phyloP scores from a whole-genome alignment of 1,284 basidiomycete genomes.

The Pseudozyma pruni region DNA sequence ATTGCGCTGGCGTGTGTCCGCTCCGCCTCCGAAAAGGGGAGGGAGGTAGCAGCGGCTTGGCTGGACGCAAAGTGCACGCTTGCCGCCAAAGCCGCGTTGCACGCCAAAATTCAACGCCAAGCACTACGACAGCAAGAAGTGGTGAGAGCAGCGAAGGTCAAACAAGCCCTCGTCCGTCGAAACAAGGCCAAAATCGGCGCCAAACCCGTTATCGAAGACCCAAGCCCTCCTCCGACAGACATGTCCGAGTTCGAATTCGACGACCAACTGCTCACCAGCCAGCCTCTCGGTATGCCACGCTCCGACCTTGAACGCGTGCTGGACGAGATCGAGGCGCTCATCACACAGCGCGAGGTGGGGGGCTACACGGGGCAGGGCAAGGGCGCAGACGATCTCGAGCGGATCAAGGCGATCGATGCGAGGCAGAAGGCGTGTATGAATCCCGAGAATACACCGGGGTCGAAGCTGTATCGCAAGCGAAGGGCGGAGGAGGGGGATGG shows the following conservation, averaged over 20 bases:
- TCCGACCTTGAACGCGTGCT: slow-evolving; percentile 77
- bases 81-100: slow-evolving; percentile 4
- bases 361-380: slow-evolving; percentile 32
- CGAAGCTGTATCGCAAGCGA: slow-evolving; percentile 15
- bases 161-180: slow-evolving; percentile 18
- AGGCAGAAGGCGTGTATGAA: slow-evolving; percentile 45
- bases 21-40: slow-evolving; percentile 7
- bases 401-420: slow-evolving; percentile 52
- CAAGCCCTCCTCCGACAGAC: slow-evolving; percentile 4
- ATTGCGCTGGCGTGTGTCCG: slow-evolving; percentile 85
- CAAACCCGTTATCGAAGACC: slow-evolving; percentile 35
- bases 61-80: slow-evolving; percentile 38
- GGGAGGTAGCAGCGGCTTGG: slow-evolving; percentile 77
- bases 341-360: slow-evolving; percentile 17
- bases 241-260: slow-evolving; percentile 19
- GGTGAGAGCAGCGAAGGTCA: slow-evolving; percentile 16
- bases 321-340: slow-evolving; percentile 51
- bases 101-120: slow-evolving; percentile 12
- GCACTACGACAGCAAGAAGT: slow-evolving; percentile 19
- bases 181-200: slow-evolving; percentile 33
- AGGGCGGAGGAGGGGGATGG: slow-evolving; percentile 11
- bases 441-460: slow-evolving; percentile 18
- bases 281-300: slow-evolving; percentile 69
- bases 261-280: slow-evolving; percentile 23
- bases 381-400: slow-evolving; percentile 40